These are phyloP conservation scores for Moesziomyces antarcticus DNA, from an alignment of 1,284 basidiomycete genomes.

Conservation along the genomic window DNA sequence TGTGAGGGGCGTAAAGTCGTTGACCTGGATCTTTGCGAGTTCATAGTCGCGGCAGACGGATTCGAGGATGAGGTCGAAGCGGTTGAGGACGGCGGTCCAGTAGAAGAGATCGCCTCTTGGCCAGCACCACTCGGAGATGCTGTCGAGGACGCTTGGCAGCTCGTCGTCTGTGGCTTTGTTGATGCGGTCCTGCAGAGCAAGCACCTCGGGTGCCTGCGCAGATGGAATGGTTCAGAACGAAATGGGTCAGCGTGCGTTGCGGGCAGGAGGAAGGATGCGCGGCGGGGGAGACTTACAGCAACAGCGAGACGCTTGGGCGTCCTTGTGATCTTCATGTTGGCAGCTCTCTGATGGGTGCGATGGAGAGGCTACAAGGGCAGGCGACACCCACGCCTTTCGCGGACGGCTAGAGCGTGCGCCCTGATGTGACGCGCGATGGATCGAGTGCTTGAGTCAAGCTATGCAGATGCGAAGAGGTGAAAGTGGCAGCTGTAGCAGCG, in stretches of 20 bases:
- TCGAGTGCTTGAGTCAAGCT: not conserved
- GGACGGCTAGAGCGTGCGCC: not conserved
- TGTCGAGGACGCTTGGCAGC: conserved; percentile 57
- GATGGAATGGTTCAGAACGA: not conserved
- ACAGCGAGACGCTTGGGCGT: conserved; percentile 63
- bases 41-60: conserved; percentile 81
- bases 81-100: conserved; percentile 94
- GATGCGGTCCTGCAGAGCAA: conserved; percentile 53
- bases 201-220: conserved; percentile 52
- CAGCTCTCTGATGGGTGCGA: not conserved
- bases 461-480: not conserved
- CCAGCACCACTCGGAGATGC: conserved; percentile 80
- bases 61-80: conserved; percentile 89
- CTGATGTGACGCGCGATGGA: not conserved
- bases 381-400: no score
- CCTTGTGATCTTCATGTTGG: conserved; percentile 66
- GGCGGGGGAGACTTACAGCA: conserved; percentile 45
- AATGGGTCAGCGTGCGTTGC: not conserved
- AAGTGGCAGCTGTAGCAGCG: not conserved
- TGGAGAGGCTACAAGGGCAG: not conserved
- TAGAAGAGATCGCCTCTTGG: conserved; percentile 95
- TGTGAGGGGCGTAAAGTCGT: conserved; percentile 79
- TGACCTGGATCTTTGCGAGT: conserved; percentile 72
- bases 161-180: conserved; percentile 56
- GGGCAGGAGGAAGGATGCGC: not conserved